A percentile compares a stretch with the other conserved stretches of the same genome.
Conservation (phyloP, 345 rosid species). For the Crucihimalaya himalaica region DNA sequence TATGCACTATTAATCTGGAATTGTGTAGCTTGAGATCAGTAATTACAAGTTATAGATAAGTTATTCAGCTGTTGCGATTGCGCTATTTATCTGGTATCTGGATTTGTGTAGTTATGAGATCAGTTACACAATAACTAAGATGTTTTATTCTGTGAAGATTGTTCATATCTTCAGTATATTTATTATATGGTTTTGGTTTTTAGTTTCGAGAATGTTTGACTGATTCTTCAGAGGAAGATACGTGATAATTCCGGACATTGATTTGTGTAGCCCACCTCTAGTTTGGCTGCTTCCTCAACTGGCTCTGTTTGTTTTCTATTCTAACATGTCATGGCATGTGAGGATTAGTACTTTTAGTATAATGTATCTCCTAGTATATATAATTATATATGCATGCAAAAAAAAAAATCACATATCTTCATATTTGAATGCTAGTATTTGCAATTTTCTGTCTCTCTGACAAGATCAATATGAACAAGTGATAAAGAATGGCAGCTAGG, state of each 20-base stretch:
- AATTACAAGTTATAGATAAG: not conserved
- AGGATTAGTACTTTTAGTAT: conserved; percentile 13
- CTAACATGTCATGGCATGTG: conserved; percentile 37
- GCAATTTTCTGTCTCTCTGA: conserved; percentile 3
- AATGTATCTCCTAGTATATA: not conserved
- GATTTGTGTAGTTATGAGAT: conserved; percentile 16
- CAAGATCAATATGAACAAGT: conserved; percentile 13
- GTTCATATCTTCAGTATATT: not conserved
- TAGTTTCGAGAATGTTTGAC: conserved; percentile 41
- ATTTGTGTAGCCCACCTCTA: conserved; percentile 42
- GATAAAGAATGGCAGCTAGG: not conserved
- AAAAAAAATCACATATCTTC: conserved; percentile 15
- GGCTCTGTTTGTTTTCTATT: conserved; percentile 28
- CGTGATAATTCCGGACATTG: conserved; percentile 36
- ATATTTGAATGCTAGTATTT: conserved; percentile 1
- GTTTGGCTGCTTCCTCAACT: conserved; percentile 41
- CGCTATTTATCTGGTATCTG: conserved; percentile 6
- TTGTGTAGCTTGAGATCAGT: conserved; percentile 14
- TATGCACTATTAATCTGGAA: not conserved
- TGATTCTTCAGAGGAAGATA: conserved; percentile 36
- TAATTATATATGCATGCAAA: conserved; percentile 2
- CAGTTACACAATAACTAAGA: conserved; percentile 1
- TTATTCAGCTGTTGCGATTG: not conserved
- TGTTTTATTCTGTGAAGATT: not conserved
- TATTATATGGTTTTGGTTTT: not conserved